A percentile compares a stretch with the other conserved stretches of the same genome.
phyloP scores from a whole-genome alignment of 1,284 basidiomycete species.

The Austropuccinia psidii region DNA sequence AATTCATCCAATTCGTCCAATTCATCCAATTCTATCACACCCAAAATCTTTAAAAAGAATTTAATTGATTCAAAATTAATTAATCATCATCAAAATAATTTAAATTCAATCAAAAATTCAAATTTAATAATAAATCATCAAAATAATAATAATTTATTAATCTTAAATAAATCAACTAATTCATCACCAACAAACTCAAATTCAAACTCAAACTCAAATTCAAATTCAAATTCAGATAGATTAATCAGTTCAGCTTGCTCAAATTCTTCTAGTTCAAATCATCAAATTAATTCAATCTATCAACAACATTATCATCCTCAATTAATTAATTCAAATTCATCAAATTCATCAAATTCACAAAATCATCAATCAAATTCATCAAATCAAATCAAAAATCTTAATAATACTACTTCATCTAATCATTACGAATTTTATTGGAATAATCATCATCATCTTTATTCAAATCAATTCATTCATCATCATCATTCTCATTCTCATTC shows the following conservation, averaged over 20 bases:
- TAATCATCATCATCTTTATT: not conserved
- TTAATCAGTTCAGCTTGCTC: not conserved
- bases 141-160: too few relatives aligned
- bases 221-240: not conserved
- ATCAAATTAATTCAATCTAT: not conserved
- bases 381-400: not conserved
- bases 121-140: too few relatives aligned
- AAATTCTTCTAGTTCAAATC: not conserved
- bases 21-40: too few relatives aligned
- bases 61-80: too few relatives aligned
- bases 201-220: not conserved
- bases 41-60: too few relatives aligned
- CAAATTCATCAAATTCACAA: not conserved
- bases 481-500: not conserved
- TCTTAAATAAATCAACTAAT: too few relatives aligned
- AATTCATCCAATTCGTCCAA: too few relatives aligned
- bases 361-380: not conserved
- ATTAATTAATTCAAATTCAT: not conserved
- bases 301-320: not conserved
- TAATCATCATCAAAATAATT: too few relatives aligned
- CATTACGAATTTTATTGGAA: not conserved
- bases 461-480: not conserved
- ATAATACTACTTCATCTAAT: not conserved
- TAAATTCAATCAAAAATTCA: too few relatives aligned
- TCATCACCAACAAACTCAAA: not conserved